Evolutionary conservation across 805 yeast species (phyloP), one percentile per base, ranked within the genome.

Genomic region (Pichia occidentalis): DNA sequence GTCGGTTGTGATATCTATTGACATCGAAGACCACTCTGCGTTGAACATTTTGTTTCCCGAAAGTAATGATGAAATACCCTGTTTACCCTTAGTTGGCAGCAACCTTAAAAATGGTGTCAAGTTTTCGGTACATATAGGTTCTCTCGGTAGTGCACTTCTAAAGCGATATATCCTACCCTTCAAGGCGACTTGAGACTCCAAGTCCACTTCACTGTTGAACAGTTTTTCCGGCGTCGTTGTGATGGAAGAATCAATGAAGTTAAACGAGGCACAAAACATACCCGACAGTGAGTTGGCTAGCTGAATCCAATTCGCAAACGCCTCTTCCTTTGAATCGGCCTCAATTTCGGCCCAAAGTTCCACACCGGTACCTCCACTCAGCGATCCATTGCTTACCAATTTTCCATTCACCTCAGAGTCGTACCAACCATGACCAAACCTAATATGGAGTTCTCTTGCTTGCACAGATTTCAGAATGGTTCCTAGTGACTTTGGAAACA

Each of bases 351-450:
- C 88, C 87, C 95, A 87, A 8, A 92, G 52, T 59, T 92, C 98
- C 12, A 90, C 95, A 32, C 98, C 98, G 3, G 90, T 82, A 3
- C 97, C 97, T 22, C 98, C 98, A 36, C 87, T 70, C 39, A 62
- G 63, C 10, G 59, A 53, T 1, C 98, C 98, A 46, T 75, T 63
- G 32, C 64, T 61, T 0, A 97, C 96, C 28, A 85, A 66, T 32
- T 67, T 63, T 0, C 97, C 97, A 94, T 95, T 92, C 7, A 70
- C 64, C 42, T 81, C 85, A 1, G 88, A 65, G 53, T 92, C 95
- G 90, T 96, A 92, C 78, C 87, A 83, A 0, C 98, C 98, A 58
- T 85, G 95, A 2, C 94, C 74, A 54, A 92, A 92, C 38, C 97
- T 64, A 43, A 92, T 62, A 56, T 85, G 95, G 31, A 92, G 64